Evolutionary conservation across 768 basidiomycete species (phyloP).

Genomic region (Kwoniella heveanensis): DNA sequence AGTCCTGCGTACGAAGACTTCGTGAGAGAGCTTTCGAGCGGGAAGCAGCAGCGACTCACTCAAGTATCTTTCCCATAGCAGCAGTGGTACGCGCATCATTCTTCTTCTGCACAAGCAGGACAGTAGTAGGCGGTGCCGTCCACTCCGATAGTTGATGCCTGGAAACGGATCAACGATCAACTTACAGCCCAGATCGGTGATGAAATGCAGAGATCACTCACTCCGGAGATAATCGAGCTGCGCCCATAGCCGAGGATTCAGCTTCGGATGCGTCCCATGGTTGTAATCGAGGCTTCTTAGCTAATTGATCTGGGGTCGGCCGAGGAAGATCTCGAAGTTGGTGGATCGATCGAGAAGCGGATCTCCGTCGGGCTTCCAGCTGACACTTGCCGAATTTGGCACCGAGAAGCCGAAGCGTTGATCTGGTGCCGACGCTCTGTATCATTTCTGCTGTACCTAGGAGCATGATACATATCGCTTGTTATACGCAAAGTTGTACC

Average conservation of each 20-base stretch:
- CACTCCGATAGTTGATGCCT: constrained; percentile 43
- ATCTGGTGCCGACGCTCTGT: no score
- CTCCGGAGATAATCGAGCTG: constrained; percentile 21
- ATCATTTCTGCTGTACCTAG: no score
- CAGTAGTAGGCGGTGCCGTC: constrained; percentile 33
- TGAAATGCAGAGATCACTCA: constrained; percentile 15
- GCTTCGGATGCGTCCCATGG: constrained; percentile 22
- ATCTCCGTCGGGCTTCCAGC: not conserved
- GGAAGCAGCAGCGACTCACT: constrained; percentile 21
- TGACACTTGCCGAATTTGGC: no score
- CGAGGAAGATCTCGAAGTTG: constrained; percentile 27
- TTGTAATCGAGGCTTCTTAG: constrained; percentile 30
- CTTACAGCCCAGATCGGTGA: no score
- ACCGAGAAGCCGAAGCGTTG: no score
- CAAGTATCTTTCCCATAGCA: constrained; percentile 43
- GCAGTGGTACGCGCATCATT: constrained; percentile 47
- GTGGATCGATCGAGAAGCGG: constrained; percentile 17
- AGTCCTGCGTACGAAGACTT: no score
- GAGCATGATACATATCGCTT: no score
- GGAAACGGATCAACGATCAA: not conserved
- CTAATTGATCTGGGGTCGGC: constrained; percentile 20
- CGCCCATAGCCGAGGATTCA: constrained; percentile 28
- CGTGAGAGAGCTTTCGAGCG: not conserved
- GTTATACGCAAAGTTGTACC: no score
- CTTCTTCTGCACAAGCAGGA: constrained; percentile 57